phyloP scores from a whole-genome alignment of 495 filamentous ascomycete genomes.

The Tuber brumale region DNA sequence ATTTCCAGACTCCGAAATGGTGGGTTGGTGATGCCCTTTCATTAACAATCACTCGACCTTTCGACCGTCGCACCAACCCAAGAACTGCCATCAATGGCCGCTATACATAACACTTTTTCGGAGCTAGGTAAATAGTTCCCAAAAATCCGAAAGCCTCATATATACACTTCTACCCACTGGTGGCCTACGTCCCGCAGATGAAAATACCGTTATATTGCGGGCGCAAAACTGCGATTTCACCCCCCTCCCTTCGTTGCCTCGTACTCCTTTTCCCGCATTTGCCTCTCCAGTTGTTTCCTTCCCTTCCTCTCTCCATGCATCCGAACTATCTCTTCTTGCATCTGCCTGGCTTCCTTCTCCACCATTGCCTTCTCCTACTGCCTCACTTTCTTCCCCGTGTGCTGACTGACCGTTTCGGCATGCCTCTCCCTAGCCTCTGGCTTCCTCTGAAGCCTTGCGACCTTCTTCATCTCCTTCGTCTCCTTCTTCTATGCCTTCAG shows the following conservation, averaged over 20 bases:
- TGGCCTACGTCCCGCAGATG: too few species aligned
- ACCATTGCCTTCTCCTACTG: not conserved
- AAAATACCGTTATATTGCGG: too few species aligned
- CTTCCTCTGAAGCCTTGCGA: not conserved
- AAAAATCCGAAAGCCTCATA: not conserved
- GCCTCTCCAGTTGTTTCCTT: not conserved
- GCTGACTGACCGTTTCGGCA: not conserved
- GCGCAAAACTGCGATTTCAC: too few species aligned
- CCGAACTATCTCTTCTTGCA: not conserved
- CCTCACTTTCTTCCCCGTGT: not conserved
- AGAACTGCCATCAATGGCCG: not conserved
- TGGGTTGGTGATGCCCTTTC: not conserved
- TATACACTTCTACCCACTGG: too few species aligned
- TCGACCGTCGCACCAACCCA: not conserved
- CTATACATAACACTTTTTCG: not conserved
- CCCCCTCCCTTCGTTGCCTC: too few species aligned
- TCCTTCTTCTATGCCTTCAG: conserved; percentile 4
- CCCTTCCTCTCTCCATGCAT: not conserved
- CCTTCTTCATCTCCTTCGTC: not conserved
- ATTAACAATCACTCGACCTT: not conserved
- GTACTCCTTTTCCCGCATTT: too few species aligned
- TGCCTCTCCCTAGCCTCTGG: not conserved
- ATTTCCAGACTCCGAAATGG: too few species aligned
- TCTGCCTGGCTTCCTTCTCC: not conserved
- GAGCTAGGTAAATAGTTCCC: not conserved